A percentile compares a stretch with the other conserved stretches of the same genome.
Evolutionary conservation across 2,329 filamentous ascomycete species (phyloP).

Genomic region (Didymella glomerata): DNA sequence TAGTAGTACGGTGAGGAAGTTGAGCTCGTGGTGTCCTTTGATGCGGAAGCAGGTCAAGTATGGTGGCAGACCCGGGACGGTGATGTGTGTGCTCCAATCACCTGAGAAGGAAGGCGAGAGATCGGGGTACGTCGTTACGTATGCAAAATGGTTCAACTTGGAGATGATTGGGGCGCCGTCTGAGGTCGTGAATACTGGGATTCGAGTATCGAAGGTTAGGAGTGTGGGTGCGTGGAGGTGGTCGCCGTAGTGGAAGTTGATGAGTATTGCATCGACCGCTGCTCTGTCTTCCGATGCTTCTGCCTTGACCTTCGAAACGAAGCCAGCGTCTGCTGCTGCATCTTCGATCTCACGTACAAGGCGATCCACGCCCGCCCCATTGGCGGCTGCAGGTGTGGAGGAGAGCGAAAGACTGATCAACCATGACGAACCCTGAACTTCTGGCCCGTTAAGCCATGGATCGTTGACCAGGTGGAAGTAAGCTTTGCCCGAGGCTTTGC

Average conservation of each 20-base stretch:
- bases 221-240: background rate
- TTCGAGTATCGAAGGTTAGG: background rate
- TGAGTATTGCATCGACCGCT: background rate
- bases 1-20: slow-evolving; percentile 16
- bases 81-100: background rate
- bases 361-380: background rate
- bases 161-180: background rate
- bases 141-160: background rate
- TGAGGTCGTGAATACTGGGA: background rate
- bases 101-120: background rate
- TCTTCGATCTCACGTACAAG: background rate
- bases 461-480: background rate
- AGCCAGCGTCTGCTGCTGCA: background rate
- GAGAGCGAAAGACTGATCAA: background rate
- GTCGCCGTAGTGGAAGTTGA: background rate
- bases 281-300: too few relatives aligned
- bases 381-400: background rate
- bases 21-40: slow-evolving; percentile 15
- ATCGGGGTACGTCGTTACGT: slow-evolving; percentile 1
- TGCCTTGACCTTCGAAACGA: background rate
- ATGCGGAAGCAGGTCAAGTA: slow-evolving; percentile 21
- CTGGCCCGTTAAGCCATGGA: background rate
- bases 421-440: background rate
- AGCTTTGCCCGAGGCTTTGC: background rate
- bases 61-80: slow-evolving; percentile 5